Evolutionary conservation across 1,139 yeast species (phyloP).

Genomic region (Debaryomycetaceae sp.): DNA sequence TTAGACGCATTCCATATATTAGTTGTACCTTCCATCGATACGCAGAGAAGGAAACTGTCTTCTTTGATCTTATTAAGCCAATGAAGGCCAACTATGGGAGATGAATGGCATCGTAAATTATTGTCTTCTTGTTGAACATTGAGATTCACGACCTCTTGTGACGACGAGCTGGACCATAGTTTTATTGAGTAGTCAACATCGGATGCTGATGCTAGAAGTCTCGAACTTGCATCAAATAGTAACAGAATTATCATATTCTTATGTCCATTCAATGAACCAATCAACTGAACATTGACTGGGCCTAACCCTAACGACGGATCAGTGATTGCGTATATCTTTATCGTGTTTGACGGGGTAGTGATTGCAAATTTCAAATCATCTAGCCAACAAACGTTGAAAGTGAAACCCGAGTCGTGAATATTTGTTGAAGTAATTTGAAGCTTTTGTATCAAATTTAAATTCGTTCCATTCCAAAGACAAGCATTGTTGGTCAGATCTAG

Average conservation of each 20-base stretch:
- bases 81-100: conserved; percentile 51
- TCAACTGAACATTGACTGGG: conserved; percentile 37
- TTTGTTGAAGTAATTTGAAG: conserved; percentile 3
- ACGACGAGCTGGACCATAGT: conserved; percentile 67
- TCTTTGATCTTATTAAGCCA: conserved; percentile 43
- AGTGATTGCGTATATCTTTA: conserved; percentile 54
- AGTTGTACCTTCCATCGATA: conserved; percentile 68
- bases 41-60: conserved; percentile 24
- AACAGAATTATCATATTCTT: conserved; percentile 56
- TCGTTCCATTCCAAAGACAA: conserved; percentile 38
- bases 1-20: conserved; percentile 61
- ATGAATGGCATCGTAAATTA: conserved; percentile 35
- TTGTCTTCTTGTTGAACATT: conserved; percentile 13
- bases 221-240: conserved; percentile 48
- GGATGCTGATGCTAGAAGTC: conserved; percentile 66
- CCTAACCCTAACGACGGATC: conserved; percentile 8
- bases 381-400: conserved; percentile 57
- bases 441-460: conserved; percentile 26
- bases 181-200: conserved; percentile 66
- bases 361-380: conserved; percentile 67
- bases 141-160: conserved; percentile 39
- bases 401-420: not conserved
- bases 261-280: conserved; percentile 71
- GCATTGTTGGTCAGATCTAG: conserved; percentile 31
- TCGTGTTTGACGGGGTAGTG: conserved; percentile 54